Evolutionary conservation across 176 grass and related monocot genomes (phyloP).

Genomic region (Rhynchospora pubera): DNA sequence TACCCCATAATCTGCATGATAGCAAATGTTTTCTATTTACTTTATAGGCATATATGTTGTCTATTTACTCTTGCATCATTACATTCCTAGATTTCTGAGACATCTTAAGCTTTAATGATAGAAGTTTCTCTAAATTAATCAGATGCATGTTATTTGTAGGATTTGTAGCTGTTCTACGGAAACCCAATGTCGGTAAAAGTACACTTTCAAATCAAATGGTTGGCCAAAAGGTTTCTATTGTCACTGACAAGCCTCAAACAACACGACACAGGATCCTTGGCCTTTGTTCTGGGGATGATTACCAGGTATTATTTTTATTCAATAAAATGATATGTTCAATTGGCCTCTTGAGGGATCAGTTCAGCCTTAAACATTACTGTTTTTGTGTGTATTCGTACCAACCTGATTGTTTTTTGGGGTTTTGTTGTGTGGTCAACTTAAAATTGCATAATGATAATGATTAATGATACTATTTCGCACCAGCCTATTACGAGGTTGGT

Average conservation of each 20-base stretch:
- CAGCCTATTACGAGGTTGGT: neutral
- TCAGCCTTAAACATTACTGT: neutral
- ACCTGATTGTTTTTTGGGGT: neutral
- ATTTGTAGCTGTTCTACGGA: conserved; percentile 85
- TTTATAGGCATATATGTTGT: neutral
- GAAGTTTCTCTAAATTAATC: neutral
- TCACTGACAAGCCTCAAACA: conserved; percentile 89
- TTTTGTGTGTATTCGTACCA: neutral
- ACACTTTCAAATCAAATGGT: conserved; percentile 92
- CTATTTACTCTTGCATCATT: neutral
- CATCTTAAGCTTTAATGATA: neutral
- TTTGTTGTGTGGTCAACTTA: neutral
- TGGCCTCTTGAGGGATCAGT: neutral
- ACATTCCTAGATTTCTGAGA: neutral
- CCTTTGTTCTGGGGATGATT: conserved; percentile 80
- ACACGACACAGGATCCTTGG: conserved; percentile 83
- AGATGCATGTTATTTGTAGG: conserved; percentile 31
- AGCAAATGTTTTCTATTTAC: neutral
- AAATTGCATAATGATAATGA: neutral
- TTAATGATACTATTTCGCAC: neutral
- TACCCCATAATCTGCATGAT: neutral
- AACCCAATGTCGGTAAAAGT: conserved; percentile 95
- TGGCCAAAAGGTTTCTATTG: conserved; percentile 90
- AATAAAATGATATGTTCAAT: neutral
- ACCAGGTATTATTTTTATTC: conserved; percentile 60